phyloP scores from a whole-genome alignment of 306 rosid species.

The Datisca glomerata region DNA sequence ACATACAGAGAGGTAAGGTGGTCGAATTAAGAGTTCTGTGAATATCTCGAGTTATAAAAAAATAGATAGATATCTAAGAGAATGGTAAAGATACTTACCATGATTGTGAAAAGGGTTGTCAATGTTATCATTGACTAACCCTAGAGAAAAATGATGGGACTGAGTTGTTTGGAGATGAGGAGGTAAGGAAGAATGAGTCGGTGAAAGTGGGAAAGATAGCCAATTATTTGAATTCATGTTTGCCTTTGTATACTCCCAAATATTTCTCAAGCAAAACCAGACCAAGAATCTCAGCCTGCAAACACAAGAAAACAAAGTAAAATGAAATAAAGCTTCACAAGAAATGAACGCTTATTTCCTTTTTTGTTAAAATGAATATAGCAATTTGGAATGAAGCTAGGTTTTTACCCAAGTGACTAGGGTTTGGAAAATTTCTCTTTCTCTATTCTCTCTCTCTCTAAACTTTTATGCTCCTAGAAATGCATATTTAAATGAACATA shows the following conservation, averaged over 20 bases:
- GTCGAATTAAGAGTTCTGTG: too few relatives aligned
- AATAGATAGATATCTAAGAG: neutral
- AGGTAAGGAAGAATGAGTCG: slow-evolving; percentile 65
- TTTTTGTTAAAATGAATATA: too few relatives aligned
- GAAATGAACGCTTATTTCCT: too few relatives aligned
- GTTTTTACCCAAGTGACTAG: slow-evolving; percentile 19
- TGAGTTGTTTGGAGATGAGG: slow-evolving; percentile 59
- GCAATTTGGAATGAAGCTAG: neutral
- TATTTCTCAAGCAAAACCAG: neutral
- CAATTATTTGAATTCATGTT: slow-evolving; percentile 83
- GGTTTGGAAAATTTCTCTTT: slow-evolving; percentile 19
- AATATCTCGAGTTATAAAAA: too few relatives aligned
- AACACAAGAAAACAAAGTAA: slow-evolving; percentile 10
- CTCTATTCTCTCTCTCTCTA: slow-evolving; percentile 8
- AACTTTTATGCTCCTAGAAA: slow-evolving; percentile 5
- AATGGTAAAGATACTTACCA: slow-evolving; percentile 21
- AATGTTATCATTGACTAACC: slow-evolving; percentile 56
- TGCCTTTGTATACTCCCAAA: neutral
- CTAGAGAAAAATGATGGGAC: slow-evolving; percentile 78
- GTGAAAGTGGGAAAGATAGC: slow-evolving; percentile 93
- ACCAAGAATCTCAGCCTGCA: slow-evolving; percentile 22
- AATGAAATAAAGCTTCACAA: neutral
- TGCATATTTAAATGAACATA: slow-evolving; percentile 14
- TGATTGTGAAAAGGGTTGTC: slow-evolving; percentile 81
- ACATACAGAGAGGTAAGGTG: neutral